phyloP scores from a whole-genome alignment of 495 filamentous ascomycete genomes.

The Neurospora tetraspora region DNA sequence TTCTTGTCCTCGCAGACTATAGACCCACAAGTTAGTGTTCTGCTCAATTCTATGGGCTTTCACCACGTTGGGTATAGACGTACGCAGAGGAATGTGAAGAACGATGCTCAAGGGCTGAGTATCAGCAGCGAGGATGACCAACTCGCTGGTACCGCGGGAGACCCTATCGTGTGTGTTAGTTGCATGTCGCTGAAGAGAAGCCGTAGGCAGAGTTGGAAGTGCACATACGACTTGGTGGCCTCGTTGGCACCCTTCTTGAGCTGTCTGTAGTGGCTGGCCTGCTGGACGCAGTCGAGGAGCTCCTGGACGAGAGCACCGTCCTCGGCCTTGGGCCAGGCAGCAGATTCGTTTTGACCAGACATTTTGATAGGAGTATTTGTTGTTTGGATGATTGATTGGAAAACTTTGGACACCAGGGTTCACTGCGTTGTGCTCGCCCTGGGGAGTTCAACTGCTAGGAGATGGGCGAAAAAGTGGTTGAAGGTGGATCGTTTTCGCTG shows the following conservation, averaged over 20 bases:
- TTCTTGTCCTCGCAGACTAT: constrained; percentile 49
- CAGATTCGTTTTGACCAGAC: constrained; percentile 41
- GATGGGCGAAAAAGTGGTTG: constrained; percentile 2
- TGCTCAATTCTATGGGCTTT: constrained; percentile 62
- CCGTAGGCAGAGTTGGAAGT: not conserved
- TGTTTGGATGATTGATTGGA: not conserved
- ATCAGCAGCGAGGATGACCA: constrained; percentile 83
- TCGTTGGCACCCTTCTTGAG: constrained; percentile 71
- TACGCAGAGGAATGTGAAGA: constrained; percentile 72
- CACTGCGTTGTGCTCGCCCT: constrained; percentile 23
- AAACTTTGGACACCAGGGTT: constrained; percentile 17
- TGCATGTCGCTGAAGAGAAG: not conserved
- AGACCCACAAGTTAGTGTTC: constrained; percentile 7
- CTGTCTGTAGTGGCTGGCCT: constrained; percentile 74
- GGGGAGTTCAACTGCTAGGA: constrained; percentile 1
- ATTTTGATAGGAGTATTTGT: constrained; percentile 22
- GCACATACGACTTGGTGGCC: constrained; percentile 61
- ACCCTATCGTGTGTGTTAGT: constrained; percentile 25
- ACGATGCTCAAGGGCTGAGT: constrained; percentile 80
- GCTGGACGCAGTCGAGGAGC: constrained; percentile 80
- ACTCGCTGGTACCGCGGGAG: constrained; percentile 79
- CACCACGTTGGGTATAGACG: constrained; percentile 31
- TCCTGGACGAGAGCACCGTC: constrained; percentile 64
- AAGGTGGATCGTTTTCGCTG: not conserved
- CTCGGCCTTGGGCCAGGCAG: constrained; percentile 82